phyloP scores from a whole-genome alignment of 2,329 filamentous ascomycete genomes.

The Apiospora phragmitis region DNA sequence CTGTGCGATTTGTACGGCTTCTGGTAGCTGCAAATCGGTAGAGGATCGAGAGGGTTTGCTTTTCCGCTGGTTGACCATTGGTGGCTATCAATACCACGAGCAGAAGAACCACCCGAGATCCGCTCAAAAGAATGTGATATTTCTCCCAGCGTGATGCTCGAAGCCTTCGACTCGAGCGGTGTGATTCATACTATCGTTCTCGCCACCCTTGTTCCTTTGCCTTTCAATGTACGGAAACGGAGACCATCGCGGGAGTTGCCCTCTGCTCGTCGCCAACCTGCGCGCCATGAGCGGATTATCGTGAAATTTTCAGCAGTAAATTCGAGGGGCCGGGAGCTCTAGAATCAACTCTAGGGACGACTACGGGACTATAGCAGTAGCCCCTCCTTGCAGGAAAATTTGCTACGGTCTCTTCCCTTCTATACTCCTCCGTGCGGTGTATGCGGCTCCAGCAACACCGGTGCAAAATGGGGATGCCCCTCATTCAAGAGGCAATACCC shows the following conservation, averaged over 20 bases:
- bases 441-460: neutral
- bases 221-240: neutral
- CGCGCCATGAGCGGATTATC: neutral
- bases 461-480: neutral
- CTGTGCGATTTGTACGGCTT: neutral
- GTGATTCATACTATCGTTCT: constrained; percentile 1
- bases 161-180: neutral
- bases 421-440: constrained; percentile 1
- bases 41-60: neutral
- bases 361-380: neutral
- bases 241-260: neutral
- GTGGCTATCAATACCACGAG: neutral
- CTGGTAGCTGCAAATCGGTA: neutral
- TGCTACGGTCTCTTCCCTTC: neutral
- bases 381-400: constrained; percentile 8
- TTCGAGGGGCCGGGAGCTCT: constrained; percentile 6
- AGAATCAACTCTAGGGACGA: neutral
- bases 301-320: neutral
- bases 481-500: neutral
- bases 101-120: neutral
- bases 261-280: constrained; percentile 1
- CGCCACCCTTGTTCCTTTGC: neutral
- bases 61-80: neutral
- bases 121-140: constrained; percentile 1
- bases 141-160: neutral